phyloP scores from a whole-genome alignment of 306 rosid genomes.

The Pyrus communis region DNA sequence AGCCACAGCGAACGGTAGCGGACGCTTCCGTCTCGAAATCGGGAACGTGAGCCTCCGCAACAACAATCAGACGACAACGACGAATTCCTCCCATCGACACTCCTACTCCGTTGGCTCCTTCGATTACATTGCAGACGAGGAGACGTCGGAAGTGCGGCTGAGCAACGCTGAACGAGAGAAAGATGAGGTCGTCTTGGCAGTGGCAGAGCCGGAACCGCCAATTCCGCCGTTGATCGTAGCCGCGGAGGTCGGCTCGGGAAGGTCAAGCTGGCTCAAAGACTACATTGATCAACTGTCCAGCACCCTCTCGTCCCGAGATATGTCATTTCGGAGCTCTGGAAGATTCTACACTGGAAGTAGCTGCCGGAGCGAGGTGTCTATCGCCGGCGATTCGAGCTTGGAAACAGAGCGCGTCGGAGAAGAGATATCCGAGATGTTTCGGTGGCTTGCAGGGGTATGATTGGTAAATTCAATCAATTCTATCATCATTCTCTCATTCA shows the following conservation, averaged over 20 bases:
- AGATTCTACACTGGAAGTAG: slow-evolving; percentile 62
- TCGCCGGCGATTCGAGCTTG: slow-evolving; percentile 43
- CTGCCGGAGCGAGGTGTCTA: slow-evolving; percentile 54
- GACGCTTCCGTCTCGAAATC: slow-evolving; percentile 56
- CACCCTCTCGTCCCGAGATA: slow-evolving; percentile 60
- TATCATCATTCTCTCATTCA: not conserved
- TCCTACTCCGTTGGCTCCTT: slow-evolving; percentile 86
- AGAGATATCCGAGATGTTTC: slow-evolving; percentile 73
- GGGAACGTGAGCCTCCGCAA: slow-evolving; percentile 48
- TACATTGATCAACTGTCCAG: slow-evolving; percentile 65
- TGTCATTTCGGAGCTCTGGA: slow-evolving; percentile 76
- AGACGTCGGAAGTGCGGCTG: slow-evolving; percentile 44
- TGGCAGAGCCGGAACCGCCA: not conserved
- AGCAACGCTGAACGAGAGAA: slow-evolving; percentile 36
- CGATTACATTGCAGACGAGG: slow-evolving; percentile 62
- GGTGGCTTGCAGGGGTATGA: slow-evolving; percentile 94
- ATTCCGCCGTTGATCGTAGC: slow-evolving; percentile 16
- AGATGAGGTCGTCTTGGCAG: slow-evolving; percentile 13
- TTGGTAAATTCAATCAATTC: slow-evolving; percentile 23
- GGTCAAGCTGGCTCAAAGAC: slow-evolving; percentile 71
- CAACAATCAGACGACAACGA: not conserved
- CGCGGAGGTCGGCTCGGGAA: slow-evolving; percentile 46
- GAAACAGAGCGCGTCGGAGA: slow-evolving; percentile 63
- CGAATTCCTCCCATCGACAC: slow-evolving; percentile 7
- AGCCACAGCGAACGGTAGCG: not conserved